phyloP scores from a whole-genome alignment of 352 stramenopile genomes.

The Phytophthora europaea region DNA sequence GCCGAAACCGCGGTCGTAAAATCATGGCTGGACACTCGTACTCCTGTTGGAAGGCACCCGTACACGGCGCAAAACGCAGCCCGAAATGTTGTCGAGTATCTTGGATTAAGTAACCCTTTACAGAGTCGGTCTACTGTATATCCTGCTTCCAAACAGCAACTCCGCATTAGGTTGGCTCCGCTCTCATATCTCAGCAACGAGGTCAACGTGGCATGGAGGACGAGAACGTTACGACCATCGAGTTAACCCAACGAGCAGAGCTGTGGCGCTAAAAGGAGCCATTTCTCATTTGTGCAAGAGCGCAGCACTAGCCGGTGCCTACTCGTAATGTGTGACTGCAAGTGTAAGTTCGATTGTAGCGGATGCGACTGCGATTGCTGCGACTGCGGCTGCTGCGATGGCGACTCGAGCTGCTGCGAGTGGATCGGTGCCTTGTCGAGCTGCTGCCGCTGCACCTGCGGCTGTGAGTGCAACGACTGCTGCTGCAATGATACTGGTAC shows the following conservation, averaged over 20 bases:
- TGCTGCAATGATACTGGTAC: not conserved
- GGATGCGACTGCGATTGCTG: slow-evolving; percentile 13
- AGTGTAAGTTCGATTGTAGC: not conserved
- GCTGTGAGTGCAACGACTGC: slow-evolving; percentile 2
- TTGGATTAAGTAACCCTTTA: too few species aligned
- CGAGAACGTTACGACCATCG: not conserved
- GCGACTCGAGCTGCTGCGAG: slow-evolving; percentile 7
- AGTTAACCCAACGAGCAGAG: not conserved
- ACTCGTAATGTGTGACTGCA: slow-evolving; percentile 11
- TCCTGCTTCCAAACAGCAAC: too few species aligned
- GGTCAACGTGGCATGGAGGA: not conserved
- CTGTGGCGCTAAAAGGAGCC: not conserved
- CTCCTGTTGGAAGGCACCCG: too few species aligned
- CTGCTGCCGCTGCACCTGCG: not conserved
- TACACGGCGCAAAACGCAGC: too few species aligned
- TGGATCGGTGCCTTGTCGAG: not conserved
- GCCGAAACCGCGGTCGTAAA: not conserved
- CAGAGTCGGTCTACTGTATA: too few species aligned
- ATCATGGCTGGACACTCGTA: too few species aligned
- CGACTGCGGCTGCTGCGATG: slow-evolving; percentile 12
- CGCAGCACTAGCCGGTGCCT: not conserved
- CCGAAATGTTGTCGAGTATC: too few species aligned
- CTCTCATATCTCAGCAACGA: not conserved
- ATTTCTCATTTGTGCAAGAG: not conserved
- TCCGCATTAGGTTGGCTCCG: too few species aligned